Evolutionary conservation across 805 yeast genomes (phyloP).

Genomic region (Pichia ethanolica): DNA sequence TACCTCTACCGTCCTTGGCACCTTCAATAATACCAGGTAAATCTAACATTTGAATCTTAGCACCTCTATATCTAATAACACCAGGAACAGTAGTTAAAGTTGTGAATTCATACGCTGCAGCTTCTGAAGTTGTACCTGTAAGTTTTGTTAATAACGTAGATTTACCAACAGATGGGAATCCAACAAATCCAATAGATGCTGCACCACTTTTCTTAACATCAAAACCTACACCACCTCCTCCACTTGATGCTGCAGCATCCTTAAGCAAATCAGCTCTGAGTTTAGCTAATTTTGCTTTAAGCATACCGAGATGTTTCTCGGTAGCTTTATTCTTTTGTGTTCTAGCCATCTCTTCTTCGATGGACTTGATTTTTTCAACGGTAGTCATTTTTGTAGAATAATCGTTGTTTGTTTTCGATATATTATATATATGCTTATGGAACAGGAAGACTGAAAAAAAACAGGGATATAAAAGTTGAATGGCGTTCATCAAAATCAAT

Average conservation of each 20-base stretch:
- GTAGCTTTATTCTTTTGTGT: conserved; percentile 99
- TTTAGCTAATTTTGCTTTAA: conserved; percentile 94
- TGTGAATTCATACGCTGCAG: conserved; percentile 97
- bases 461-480: neutral
- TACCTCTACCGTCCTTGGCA: conserved; percentile 86
- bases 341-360: conserved; percentile 96
- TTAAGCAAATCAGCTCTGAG: conserved; percentile 85
- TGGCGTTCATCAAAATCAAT: no score
- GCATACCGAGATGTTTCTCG: conserved; percentile 92
- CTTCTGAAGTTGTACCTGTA: conserved; percentile 95
- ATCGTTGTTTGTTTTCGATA: no score
- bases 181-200: conserved; percentile 95
- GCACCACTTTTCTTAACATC: conserved; percentile 99
- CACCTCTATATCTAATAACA: conserved; percentile 91
- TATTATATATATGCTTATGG: no score
- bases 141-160: conserved; percentile 78
- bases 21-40: conserved; percentile 88
- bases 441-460: no score
- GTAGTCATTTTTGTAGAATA: conserved; percentile 42
- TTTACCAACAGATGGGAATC: conserved; percentile 95
- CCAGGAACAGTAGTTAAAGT: conserved; percentile 98
- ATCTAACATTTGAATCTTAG: conserved; percentile 93
- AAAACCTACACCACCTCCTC: conserved; percentile 90
- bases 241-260: conserved; percentile 69
- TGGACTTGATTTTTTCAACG: conserved; percentile 70